These are phyloP conservation scores for Dryadomyces sulphureus DNA, from an alignment of 2,329 filamentous ascomycete species.

Conservation along the genomic window DNA sequence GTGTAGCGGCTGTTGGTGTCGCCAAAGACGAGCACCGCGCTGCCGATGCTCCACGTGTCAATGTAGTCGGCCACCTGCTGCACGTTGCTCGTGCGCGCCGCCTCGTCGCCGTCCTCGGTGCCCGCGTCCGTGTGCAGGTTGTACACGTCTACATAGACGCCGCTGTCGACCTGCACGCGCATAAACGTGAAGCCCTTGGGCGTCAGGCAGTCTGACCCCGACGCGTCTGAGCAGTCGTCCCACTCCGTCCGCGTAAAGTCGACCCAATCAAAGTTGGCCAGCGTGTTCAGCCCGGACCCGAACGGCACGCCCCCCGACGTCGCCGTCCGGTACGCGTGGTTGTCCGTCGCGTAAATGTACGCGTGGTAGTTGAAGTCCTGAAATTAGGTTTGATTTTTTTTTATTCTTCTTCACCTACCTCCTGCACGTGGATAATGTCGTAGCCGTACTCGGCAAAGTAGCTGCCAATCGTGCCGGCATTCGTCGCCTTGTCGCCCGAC, in stretches of 20 bases:
- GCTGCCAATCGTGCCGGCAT: constrained; percentile 39
- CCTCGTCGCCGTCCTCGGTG: constrained; percentile 32
- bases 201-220: constrained; percentile 45
- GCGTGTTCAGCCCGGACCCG: constrained; percentile 49
- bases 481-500: constrained; percentile 44
- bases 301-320: constrained; percentile 51
- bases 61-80: constrained; percentile 45
- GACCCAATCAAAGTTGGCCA: constrained; percentile 43
- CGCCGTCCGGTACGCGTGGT: constrained; percentile 43
- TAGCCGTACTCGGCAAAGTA: constrained; percentile 41
- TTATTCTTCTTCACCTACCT: no score
- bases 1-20: constrained; percentile 54
- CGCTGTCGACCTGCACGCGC: constrained; percentile 35
- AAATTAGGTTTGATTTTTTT: no score
- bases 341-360: constrained; percentile 44
- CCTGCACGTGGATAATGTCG: constrained; percentile 51
- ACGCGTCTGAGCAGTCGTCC: constrained; percentile 40
- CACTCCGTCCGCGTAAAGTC: constrained; percentile 44
- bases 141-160: constrained; percentile 47
- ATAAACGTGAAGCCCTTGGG: constrained; percentile 59
- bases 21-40: constrained; percentile 48
- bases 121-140: constrained; percentile 53
- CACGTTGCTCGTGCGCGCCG: constrained; percentile 43
- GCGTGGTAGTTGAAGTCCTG: constrained; percentile 57
- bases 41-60: constrained; percentile 37